Conservation (phyloP, 352 stramenopile genomes). For the Phytophthora brassicae region DNA sequence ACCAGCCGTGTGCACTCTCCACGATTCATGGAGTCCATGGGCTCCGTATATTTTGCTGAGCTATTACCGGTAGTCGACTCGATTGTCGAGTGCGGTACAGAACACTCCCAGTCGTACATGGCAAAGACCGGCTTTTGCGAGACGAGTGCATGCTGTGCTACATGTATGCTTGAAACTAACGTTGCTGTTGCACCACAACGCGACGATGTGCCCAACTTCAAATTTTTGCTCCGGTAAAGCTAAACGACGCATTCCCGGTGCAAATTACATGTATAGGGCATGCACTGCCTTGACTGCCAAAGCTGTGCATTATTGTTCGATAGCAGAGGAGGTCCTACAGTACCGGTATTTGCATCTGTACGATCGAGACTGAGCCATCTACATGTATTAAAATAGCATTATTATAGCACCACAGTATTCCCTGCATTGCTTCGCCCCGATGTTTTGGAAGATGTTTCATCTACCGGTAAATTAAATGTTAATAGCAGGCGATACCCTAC, state of each 20-base stretch:
- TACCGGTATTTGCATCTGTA: no score
- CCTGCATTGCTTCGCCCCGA: slow-evolving; percentile 4
- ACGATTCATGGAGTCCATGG: no score
- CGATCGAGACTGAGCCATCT: no score
- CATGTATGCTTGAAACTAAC: slow-evolving; percentile 26
- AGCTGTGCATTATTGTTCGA: no score
- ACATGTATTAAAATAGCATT: no score
- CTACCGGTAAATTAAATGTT: no score
- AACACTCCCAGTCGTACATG: slow-evolving; percentile 12
- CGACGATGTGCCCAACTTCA: slow-evolving; percentile 14
- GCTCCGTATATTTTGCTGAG: slow-evolving; percentile 9
- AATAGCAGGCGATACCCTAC: slow-evolving; percentile 11
- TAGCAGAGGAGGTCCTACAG: no score
- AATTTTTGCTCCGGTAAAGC: slow-evolving; percentile 4
- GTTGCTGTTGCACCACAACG: slow-evolving; percentile 16
- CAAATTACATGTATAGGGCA: not conserved
- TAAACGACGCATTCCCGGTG: slow-evolving; percentile 22
- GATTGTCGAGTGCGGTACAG: slow-evolving; percentile 12
- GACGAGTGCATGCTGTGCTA: not conserved
- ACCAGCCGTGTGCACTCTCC: no score
- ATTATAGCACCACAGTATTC: slow-evolving; percentile 8
- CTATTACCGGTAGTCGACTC: no score
- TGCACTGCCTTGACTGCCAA: not conserved
- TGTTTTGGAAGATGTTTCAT: slow-evolving; percentile 3
- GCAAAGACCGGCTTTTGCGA: slow-evolving; percentile 18